A percentile compares a stretch with the other conserved stretches of the same genome.
Evolutionary conservation across 208 protist species (phyloP).

Genomic region (Tritrichomonas foetus): DNA sequence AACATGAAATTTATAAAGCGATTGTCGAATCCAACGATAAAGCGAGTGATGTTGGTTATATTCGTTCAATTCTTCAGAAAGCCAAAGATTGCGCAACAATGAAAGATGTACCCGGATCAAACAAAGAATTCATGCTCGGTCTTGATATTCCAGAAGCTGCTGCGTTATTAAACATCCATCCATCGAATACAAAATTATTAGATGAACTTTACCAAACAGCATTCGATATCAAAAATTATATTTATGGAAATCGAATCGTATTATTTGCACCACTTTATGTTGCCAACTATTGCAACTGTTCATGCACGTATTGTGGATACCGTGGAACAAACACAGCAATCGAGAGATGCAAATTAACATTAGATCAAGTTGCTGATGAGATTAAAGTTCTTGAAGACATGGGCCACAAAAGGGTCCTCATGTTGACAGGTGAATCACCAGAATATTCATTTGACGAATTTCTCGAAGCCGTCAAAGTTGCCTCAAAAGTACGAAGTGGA

Average conservation of each 20-base stretch:
- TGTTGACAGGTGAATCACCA: constrained; percentile 58
- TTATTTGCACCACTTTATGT: constrained; percentile 60
- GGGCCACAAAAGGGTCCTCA: constrained; percentile 55
- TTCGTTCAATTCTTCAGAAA: background rate
- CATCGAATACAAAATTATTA: constrained; percentile 37
- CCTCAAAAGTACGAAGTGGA: constrained; percentile 43
- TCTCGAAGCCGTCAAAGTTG: constrained; percentile 48
- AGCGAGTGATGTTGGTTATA: background rate
- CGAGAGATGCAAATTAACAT: constrained; percentile 44
- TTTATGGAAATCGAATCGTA: constrained; percentile 62
- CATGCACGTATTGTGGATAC: constrained; percentile 59
- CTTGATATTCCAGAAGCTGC: constrained; percentile 49
- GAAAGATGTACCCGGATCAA: background rate
- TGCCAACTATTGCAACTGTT: constrained; percentile 58
- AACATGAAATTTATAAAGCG: background rate
- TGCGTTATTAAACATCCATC: constrained; percentile 50
- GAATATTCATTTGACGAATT: constrained; percentile 61
- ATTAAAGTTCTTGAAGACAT: constrained; percentile 51
- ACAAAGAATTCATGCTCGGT: constrained; percentile 52
- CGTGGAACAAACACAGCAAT: constrained; percentile 52
- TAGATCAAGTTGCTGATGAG: constrained; percentile 54
- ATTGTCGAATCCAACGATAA: background rate
- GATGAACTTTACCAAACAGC: constrained; percentile 51
- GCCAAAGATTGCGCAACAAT: constrained; percentile 17
- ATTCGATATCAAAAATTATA: constrained; percentile 54